Percentiles rank a stretch among this genome's conserved stretches.
Conservation (phyloP, 1,284 basidiomycete species). For the Hemileccinum hortonii region DNA sequence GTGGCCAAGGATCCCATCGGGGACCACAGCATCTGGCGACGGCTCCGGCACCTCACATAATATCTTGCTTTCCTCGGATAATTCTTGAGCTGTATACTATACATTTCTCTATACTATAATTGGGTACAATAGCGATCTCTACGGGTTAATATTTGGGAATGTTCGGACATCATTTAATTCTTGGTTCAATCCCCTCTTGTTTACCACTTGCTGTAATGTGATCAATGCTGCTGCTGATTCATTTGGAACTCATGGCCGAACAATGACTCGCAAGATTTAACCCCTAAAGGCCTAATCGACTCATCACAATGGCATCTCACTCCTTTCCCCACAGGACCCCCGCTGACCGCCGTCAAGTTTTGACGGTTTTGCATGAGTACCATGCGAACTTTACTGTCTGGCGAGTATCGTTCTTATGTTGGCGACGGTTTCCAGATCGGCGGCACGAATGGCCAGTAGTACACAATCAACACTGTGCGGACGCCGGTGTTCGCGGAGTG, state of each 20-base stretch:
- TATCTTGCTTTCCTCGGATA: constrained; percentile 4
- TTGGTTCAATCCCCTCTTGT: neutral
- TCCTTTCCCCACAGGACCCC: constrained; percentile 14
- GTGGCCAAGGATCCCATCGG: constrained; percentile 26
- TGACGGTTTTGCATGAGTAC: constrained; percentile 12
- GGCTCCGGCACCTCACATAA: constrained; percentile 4
- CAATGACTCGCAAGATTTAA: neutral
- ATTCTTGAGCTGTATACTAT: constrained; percentile 7
- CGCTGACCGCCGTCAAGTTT: constrained; percentile 8
- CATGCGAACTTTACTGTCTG: constrained; percentile 7
- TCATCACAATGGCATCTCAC: constrained; percentile 5
- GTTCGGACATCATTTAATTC: neutral
- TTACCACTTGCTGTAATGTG: constrained; percentile 7
- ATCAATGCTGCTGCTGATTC: neutral
- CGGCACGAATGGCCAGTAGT: constrained; percentile 14
- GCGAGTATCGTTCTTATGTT: constrained; percentile 10
- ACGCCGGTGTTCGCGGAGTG: constrained; percentile 7
- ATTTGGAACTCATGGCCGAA: constrained; percentile 1
- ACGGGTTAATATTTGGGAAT: neutral
- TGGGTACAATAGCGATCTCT: constrained; percentile 10
- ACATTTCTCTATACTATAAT: constrained; percentile 14
- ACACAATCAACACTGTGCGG: constrained; percentile 9
- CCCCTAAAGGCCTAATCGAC: no score
- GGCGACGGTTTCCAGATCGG: constrained; percentile 13
- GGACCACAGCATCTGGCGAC: constrained; percentile 13